These are phyloP conservation scores for Isoetes taiwanensis DNA, from an alignment of 75 land plant genomes.

Conservation along the genomic window DNA sequence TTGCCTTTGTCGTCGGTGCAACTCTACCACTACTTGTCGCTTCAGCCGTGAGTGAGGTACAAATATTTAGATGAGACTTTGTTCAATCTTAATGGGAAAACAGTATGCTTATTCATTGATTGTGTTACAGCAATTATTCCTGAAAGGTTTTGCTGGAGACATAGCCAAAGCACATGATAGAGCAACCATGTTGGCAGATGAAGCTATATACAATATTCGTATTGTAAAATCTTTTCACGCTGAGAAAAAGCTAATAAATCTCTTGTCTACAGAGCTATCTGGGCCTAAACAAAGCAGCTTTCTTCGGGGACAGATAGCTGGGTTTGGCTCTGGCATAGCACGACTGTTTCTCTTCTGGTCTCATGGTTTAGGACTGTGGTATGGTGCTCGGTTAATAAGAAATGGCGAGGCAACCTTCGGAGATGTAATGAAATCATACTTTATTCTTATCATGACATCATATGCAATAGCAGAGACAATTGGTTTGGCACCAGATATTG, in stretches of 20 bases:
- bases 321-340: neutral
- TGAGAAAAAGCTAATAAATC: neutral
- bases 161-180: neutral
- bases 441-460: neutral
- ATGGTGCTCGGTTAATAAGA: neutral
- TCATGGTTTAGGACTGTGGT: neutral
- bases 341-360: neutral
- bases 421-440: neutral
- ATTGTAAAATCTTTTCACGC: neutral
- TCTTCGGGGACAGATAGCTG: slow-evolving; percentile 4
- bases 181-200: neutral
- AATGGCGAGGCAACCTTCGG: slow-evolving; percentile 1
- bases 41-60: neutral
- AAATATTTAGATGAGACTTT: too few relatives aligned
- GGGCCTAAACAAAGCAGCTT: neutral
- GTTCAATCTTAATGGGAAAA: too few relatives aligned
- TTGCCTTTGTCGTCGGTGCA: neutral
- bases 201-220: neutral
- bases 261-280: neutral
- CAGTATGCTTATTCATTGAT: neutral
- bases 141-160: slow-evolving; percentile 7
- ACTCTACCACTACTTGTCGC: neutral
- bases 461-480: slow-evolving; percentile 23
- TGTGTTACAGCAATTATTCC: neutral
- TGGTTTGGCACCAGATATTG: slow-evolving; percentile 19